Evolutionary conservation across 2,329 filamentous ascomycete species (phyloP).

Genomic region (Lachnellula subtilissima): DNA sequence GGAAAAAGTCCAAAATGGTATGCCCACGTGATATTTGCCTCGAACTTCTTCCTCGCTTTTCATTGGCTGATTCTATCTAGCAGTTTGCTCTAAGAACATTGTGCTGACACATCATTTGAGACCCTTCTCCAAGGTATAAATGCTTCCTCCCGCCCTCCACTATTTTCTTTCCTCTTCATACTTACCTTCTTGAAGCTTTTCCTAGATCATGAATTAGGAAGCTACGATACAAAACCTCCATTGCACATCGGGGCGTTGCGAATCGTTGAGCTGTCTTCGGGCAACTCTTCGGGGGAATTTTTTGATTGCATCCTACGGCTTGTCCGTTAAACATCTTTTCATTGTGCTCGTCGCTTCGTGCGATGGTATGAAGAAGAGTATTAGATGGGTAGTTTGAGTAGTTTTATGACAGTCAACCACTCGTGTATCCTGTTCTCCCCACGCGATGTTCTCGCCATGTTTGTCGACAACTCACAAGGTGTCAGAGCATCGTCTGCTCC

Average conservation of each 20-base stretch:
- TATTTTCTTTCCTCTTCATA: constrained; percentile 7
- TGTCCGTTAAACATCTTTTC: constrained; percentile 10
- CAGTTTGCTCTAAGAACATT: too few relatives aligned
- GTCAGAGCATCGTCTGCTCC: too few relatives aligned
- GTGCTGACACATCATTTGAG: too few relatives aligned
- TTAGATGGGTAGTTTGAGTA: neutral
- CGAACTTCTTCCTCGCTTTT: too few relatives aligned
- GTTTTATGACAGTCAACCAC: too few relatives aligned
- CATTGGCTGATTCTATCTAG: too few relatives aligned
- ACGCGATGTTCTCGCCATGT: too few relatives aligned
- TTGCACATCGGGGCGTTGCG: neutral
- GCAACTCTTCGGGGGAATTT: constrained; percentile 45
- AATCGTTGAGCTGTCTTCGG: constrained; percentile 33
- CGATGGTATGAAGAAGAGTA: constrained; percentile 19
- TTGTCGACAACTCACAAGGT: too few relatives aligned
- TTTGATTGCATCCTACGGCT: constrained; percentile 38
- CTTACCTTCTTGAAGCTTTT: constrained; percentile 9
- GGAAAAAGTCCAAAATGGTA: too few relatives aligned
- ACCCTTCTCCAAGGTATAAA: neutral
- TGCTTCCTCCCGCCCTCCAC: neutral
- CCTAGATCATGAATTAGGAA: neutral
- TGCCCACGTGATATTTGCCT: too few relatives aligned
- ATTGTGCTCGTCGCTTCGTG: constrained; percentile 15
- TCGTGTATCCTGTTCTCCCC: too few relatives aligned
- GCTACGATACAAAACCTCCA: neutral